Evolutionary conservation across 768 basidiomycete species (phyloP), one percentile per base, ranked within the genome.

Genomic region (Lyophyllum atratum): DNA sequence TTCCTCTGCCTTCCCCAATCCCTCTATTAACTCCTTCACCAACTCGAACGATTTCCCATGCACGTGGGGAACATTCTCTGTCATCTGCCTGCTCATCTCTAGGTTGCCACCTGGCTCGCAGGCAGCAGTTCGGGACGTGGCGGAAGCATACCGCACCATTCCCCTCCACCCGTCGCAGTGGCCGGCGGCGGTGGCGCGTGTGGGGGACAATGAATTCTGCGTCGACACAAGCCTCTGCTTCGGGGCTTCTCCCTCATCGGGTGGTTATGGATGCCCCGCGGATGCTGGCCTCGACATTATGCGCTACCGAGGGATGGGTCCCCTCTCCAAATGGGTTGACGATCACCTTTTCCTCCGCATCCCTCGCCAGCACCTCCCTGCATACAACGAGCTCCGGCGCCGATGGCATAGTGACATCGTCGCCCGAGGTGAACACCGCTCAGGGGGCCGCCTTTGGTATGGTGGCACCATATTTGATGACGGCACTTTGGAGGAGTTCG

Each of bases 41-140:
- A 39, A 67, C 31, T 52, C 72, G 0, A 57, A 69, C 19, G 5
- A 61, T 11, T 76, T 67, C 33, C 74, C 75, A 0, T 69, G 66
- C 49, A 72, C 70, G 0, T 76, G 72, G 72, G 72, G 60, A 2
- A 62, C 52, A 21, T 62, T 62, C 39, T 19, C 29, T 2, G 33
- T 40, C 4, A 47, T 63, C 14, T 56, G 28, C 14, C 22, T 25
- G 17, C 29, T 53, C 17, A 56, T 56, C 4, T 49, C 12, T 6
- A 19, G 21, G 3, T 43, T 63, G 1, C 59, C 59, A 33, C 49
- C 59, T 2, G 55, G 52, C 10, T 54, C 55, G 2, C 55, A 58
- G 44, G 61, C 52, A 3, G 44, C 54, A 12, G 43, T 53, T 3
- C 21, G 55, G 22, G 59, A 63, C 28, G 50, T 62, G 4, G 54